Evolutionary conservation across 2,329 filamentous ascomycete species (phyloP).

Genomic region (Pseudogymnoascus destructans): DNA sequence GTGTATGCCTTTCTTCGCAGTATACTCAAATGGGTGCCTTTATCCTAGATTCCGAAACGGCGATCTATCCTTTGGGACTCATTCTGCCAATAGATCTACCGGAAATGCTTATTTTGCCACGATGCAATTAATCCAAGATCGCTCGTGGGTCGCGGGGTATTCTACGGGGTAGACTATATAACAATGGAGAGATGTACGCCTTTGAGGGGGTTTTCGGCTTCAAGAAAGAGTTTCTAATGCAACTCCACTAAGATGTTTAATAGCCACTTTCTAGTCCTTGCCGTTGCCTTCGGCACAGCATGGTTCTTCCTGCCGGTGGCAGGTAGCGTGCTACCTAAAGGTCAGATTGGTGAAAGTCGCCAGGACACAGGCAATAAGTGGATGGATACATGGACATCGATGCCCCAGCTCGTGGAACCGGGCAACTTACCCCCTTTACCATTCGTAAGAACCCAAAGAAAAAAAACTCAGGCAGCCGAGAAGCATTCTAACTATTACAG

Average conservation of each 20-base stretch:
- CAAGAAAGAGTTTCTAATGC: neutral
- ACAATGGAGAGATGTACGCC: neutral
- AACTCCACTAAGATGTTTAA: neutral
- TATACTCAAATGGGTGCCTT: neutral
- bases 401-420: constrained; percentile 52
- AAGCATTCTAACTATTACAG: neutral
- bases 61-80: neutral
- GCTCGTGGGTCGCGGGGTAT: neutral
- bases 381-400: constrained; percentile 52
- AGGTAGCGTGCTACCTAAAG: neutral
- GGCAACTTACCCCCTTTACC: constrained; percentile 47
- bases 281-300: neutral
- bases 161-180: neutral
- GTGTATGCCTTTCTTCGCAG: neutral
- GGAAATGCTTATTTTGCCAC: neutral
- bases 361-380: constrained; percentile 35
- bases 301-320: neutral
- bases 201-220: too few species aligned
- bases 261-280: neutral
- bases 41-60: neutral
- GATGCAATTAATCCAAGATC: neutral
- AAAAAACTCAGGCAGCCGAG: too few species aligned
- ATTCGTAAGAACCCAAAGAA: constrained; percentile 34
- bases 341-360: neutral
- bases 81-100: neutral